phyloP scores from a whole-genome alignment of 352 stramenopile genomes.

The Globisporangium lucens region DNA sequence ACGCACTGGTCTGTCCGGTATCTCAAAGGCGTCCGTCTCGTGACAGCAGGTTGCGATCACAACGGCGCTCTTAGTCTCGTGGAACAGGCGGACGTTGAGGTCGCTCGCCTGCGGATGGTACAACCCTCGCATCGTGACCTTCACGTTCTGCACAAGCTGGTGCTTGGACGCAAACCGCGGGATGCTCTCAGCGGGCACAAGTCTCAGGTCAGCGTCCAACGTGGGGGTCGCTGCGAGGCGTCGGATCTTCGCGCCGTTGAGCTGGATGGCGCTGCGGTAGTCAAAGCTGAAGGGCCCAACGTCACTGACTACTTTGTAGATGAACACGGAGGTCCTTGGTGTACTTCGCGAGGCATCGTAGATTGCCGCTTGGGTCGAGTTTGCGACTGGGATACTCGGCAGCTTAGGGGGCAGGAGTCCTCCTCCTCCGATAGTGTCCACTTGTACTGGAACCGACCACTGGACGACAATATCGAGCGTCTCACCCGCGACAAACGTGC shows the following conservation, averaged over 20 bases:
- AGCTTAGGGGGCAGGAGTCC: conserved; percentile 9
- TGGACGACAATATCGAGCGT: conserved; percentile 59
- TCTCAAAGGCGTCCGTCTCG: conserved; percentile 36
- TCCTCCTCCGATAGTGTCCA: conserved; percentile 30
- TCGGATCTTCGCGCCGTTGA: conserved; percentile 54
- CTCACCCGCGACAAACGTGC: conserved; percentile 54
- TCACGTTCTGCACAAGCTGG: conserved; percentile 48
- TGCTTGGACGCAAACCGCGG: conserved; percentile 54
- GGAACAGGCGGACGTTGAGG: conserved; percentile 45
- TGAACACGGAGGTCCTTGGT: conserved; percentile 37
- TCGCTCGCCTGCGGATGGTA: conserved; percentile 67
- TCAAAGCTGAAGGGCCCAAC: conserved; percentile 47
- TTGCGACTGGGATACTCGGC: conserved; percentile 39
- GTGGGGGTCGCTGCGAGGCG: conserved; percentile 29
- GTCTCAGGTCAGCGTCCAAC: conserved; percentile 40
- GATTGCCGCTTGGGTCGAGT: conserved; percentile 29
- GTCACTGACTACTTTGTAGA: conserved; percentile 34
- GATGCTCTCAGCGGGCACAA: conserved; percentile 28
- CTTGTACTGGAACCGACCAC: conserved; percentile 48
- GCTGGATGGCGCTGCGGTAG: conserved; percentile 28
- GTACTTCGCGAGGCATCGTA: conserved; percentile 46
- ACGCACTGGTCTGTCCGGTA: conserved; percentile 33
- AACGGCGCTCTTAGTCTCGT: conserved; percentile 32
- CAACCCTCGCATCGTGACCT: conserved; percentile 50
- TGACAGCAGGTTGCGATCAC: conserved; percentile 51